phyloP scores from a whole-genome alignment of 345 rosid genomes.

The Linum trigynum region DNA sequence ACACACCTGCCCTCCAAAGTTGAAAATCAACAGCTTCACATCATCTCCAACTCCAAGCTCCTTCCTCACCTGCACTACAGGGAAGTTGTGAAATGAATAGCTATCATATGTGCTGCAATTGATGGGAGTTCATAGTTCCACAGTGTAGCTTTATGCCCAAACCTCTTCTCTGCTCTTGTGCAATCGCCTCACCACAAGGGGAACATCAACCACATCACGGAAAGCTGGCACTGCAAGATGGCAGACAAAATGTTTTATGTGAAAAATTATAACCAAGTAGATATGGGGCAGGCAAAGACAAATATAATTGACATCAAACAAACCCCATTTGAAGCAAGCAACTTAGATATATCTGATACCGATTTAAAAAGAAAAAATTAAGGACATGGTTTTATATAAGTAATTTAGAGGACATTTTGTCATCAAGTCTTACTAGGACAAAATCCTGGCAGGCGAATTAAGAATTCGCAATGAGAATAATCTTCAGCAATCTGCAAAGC shows the following conservation, averaged over 20 bases:
- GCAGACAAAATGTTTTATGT: too few relatives aligned
- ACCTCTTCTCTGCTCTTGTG: conserved; percentile 92
- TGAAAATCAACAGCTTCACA: conserved; percentile 82
- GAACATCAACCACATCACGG: conserved; percentile 91
- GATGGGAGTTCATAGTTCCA: too few relatives aligned
- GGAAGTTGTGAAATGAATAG: background rate
- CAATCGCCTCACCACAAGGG: conserved; percentile 89
- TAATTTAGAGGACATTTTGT: too few relatives aligned
- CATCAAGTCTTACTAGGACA: conserved; percentile 70
- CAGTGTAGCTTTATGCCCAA: conserved; percentile 7
- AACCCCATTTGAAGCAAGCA: too few relatives aligned
- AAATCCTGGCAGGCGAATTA: conserved; percentile 96
- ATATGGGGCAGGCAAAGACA: too few relatives aligned
- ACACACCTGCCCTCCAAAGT: conserved; percentile 94
- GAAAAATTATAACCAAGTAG: too few relatives aligned
- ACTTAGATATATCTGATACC: too few relatives aligned
- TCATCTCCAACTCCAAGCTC: conserved; percentile 73
- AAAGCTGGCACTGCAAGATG: conserved; percentile 86
- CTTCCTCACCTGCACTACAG: conserved; percentile 60
- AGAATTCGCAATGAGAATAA: conserved; percentile 90
- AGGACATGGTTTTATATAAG: too few relatives aligned
- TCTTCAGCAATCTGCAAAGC: conserved; percentile 88
- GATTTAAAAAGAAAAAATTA: background rate
- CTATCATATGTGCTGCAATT: too few relatives aligned
- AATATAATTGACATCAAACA: too few relatives aligned